These are phyloP conservation scores for Phytophthora pisi DNA, from an alignment of 352 stramenopile genomes.

Conservation along the genomic window DNA sequence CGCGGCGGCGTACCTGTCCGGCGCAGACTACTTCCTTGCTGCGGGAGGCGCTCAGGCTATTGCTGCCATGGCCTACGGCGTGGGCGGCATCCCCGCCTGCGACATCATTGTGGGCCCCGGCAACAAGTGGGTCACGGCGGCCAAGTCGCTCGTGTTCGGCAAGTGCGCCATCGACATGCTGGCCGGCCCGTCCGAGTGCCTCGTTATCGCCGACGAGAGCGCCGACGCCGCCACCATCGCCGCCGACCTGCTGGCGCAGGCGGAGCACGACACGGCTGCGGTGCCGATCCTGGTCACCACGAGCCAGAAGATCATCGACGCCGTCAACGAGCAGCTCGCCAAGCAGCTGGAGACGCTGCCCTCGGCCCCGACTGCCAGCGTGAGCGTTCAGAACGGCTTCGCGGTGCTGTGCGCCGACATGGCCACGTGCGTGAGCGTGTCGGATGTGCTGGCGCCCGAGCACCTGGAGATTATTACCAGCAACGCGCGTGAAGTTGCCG, in stretches of 20 bases:
- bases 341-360: constrained; percentile 80
- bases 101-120: constrained; percentile 99
- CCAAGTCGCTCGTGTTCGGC: constrained; percentile 97
- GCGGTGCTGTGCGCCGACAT: constrained; percentile 78
- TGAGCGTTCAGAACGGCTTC: constrained; percentile 81
- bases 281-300: constrained; percentile 96
- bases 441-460: constrained; percentile 83
- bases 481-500: constrained; percentile 87
- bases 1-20: constrained; percentile 93
- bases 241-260: constrained; percentile 82
- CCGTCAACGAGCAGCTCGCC: constrained; percentile 88
- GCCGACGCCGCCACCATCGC: constrained; percentile 75
- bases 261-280: constrained; percentile 98
- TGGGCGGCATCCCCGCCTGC: constrained; percentile 90
- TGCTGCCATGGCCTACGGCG: constrained; percentile 96
- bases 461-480: constrained; percentile 93
- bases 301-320: constrained; percentile 83
- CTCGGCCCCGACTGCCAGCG: constrained; percentile 60
- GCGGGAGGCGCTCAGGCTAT: constrained; percentile 90
- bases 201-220: constrained; percentile 96
- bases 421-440: constrained; percentile 78
- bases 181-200: constrained; percentile 96
- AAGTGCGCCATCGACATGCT: constrained; percentile 99
- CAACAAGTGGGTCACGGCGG: constrained; percentile 99
- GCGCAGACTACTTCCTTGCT: constrained; percentile 89